phyloP scores from a whole-genome alignment of 345 rosid genomes.

The Schrenkiella parvula region DNA sequence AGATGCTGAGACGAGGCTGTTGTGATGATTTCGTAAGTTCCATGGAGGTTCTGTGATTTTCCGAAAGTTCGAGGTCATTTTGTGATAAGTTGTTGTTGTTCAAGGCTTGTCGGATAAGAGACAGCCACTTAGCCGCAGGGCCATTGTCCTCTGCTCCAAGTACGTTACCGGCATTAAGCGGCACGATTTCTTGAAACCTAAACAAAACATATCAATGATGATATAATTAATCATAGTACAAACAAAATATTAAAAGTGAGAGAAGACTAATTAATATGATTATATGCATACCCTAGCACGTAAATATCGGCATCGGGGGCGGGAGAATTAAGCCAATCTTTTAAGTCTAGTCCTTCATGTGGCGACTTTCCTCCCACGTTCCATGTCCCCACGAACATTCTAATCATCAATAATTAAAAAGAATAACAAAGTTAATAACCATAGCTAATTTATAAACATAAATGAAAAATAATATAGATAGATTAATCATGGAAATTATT shows the following conservation, averaged over 20 bases:
- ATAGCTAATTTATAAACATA: neutral
- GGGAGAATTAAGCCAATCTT: conserved; percentile 59
- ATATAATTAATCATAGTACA: neutral
- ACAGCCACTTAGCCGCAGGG: conserved; percentile 80
- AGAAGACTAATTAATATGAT: neutral
- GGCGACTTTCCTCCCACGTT: conserved; percentile 90
- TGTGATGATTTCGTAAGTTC: conserved; percentile 23
- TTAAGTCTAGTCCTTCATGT: conserved; percentile 53
- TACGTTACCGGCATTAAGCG: conserved; percentile 78
- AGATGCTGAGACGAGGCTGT: conserved; percentile 51
- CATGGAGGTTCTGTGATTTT: conserved; percentile 25
- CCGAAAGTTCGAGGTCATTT: conserved; percentile 8
- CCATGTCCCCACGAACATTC: conserved; percentile 95
- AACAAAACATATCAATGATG: neutral
- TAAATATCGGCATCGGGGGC: conserved; percentile 68
- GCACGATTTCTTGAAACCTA: conserved; percentile 91
- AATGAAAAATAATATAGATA: neutral
- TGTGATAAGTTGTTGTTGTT: conserved; percentile 31
- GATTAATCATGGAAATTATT: neutral
- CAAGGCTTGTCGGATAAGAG: conserved; percentile 62
- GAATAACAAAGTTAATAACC: conserved; percentile 3
- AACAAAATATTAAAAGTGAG: neutral
- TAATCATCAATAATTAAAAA: conserved; percentile 22
- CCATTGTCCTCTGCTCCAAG: conserved; percentile 74
- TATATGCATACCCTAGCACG: conserved; percentile 66